A percentile compares a stretch with the other conserved stretches of the same genome.
phyloP scores from a whole-genome alignment of 2,329 filamentous ascomycete genomes.

The Cladosporium velox region DNA sequence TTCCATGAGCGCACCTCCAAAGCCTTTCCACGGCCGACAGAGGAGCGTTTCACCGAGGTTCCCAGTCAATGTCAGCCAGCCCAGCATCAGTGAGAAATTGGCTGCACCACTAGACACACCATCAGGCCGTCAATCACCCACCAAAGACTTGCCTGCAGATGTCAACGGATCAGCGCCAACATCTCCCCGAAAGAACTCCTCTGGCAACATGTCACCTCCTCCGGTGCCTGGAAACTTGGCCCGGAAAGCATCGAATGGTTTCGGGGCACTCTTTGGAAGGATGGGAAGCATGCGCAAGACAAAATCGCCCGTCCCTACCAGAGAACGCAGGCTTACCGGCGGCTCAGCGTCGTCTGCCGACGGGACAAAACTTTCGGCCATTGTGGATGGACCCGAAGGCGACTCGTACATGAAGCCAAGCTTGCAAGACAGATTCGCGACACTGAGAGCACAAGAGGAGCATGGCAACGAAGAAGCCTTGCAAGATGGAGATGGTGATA shows the following conservation, averaged over 20 bases:
- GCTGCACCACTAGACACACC: background rate
- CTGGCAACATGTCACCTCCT: constrained; percentile 39
- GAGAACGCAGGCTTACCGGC: constrained; percentile 32
- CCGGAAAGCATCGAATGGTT: constrained; percentile 83
- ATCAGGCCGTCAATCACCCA: constrained; percentile 11
- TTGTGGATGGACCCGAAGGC: constrained; percentile 32
- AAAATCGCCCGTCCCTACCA: constrained; percentile 47
- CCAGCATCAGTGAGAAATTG: constrained; percentile 21
- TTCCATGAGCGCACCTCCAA: constrained; percentile 14
- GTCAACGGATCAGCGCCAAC: constrained; percentile 5
- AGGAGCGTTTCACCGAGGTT: constrained; percentile 18
- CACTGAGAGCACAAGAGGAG: constrained; percentile 49
- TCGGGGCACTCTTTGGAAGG: constrained; percentile 74
- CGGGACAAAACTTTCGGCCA: constrained; percentile 24
- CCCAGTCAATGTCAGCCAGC: constrained; percentile 28
- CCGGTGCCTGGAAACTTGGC: constrained; percentile 43
- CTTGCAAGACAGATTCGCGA: constrained; percentile 50
- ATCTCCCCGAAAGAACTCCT: constrained; percentile 20
- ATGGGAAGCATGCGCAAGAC: constrained; percentile 58
- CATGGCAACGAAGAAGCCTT: constrained; percentile 38
- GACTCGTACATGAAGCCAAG: constrained; percentile 40
- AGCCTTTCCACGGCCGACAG: constrained; percentile 13
- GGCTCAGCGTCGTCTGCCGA: constrained; percentile 25
- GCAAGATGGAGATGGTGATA: constrained; percentile 52
- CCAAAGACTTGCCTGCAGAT: constrained; percentile 11